Percentiles rank a stretch among this genome's conserved stretches.
These are phyloP conservation scores for Hawksworthiomyces lignivorus DNA, from an alignment of 2,329 filamentous ascomycete genomes.

Conservation along the genomic window DNA sequence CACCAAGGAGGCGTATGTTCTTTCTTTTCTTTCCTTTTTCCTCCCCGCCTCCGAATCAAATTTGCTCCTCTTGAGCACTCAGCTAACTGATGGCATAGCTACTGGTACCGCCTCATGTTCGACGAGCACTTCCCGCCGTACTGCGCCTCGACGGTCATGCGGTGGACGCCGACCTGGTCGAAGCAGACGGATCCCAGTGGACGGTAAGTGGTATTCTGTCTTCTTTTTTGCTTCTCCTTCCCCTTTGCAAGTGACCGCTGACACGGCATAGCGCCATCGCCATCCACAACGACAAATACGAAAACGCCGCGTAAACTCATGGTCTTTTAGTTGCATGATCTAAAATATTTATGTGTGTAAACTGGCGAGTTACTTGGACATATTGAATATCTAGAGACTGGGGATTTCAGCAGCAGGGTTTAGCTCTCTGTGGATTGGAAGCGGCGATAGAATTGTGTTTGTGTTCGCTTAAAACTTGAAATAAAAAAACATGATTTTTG, in stretches of 20 bases:
- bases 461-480: too few species aligned
- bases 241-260: too few species aligned
- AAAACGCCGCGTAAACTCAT: conserved; percentile 28
- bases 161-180: conserved; percentile 97
- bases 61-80: not conserved
- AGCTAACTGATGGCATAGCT: conserved; percentile 38
- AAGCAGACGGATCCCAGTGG: conserved; percentile 94
- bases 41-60: too few species aligned
- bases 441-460: too few species aligned
- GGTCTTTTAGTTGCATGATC: too few species aligned
- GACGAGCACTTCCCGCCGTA: conserved; percentile 94
- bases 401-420: too few species aligned
- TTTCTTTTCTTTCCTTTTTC: not conserved
- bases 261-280: conserved; percentile 56
- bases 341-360: too few species aligned
- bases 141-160: conserved; percentile 87
- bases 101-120: conserved; percentile 98
- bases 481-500: too few species aligned
- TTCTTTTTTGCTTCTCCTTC: not conserved
- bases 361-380: too few species aligned
- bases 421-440: too few species aligned
- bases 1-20: conserved; percentile 82
- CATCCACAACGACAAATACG: conserved; percentile 69
- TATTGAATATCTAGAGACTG: too few species aligned
- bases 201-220: conserved; percentile 46